phyloP scores from a whole-genome alignment of 2,329 filamentous ascomycete species.

The Pseudogymnoascus sp. region DNA sequence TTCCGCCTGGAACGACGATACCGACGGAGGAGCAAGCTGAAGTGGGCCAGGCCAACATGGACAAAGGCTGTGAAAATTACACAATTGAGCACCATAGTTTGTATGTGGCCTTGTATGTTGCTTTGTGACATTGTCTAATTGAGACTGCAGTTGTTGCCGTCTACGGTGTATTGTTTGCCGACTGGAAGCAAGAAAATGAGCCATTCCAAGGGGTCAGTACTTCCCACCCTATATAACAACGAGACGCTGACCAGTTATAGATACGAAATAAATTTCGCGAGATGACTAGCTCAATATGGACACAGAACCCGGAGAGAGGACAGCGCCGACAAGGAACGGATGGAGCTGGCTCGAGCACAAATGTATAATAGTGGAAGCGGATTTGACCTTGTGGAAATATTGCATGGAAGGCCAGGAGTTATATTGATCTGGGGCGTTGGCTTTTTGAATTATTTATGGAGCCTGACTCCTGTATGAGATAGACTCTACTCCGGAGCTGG shows the following conservation, averaged over 20 bases:
- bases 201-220: slow-evolving; percentile 45
- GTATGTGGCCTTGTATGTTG: slow-evolving; percentile 17
- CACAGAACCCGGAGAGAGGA: slow-evolving; percentile 22
- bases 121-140: slow-evolving; percentile 12
- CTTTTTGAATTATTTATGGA: not conserved
- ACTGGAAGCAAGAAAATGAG: slow-evolving; percentile 39
- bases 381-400: not conserved
- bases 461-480: not conserved
- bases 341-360: slow-evolving; percentile 19
- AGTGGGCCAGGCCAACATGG: slow-evolving; percentile 56
- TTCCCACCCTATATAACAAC: not conserved
- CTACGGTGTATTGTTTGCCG: slow-evolving; percentile 57
- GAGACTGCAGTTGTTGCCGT: slow-evolving; percentile 40
- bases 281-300: slow-evolving; percentile 29
- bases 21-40: slow-evolving; percentile 59
- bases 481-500: not conserved
- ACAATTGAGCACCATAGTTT: slow-evolving; percentile 38
- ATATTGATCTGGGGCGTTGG: slow-evolving; percentile 1
- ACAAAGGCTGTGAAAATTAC: slow-evolving; percentile 57
- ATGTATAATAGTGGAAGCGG: not conserved
- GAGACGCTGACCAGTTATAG: slow-evolving; percentile 24
- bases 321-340: slow-evolving; percentile 16
- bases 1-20: slow-evolving; percentile 74
- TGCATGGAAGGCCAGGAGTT: not conserved
- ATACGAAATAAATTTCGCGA: slow-evolving; percentile 35